Percentiles rank a stretch among this genome's conserved stretches.
These are phyloP conservation scores for Chlorella sorokiniana DNA, from an alignment of 139 green algal genomes.

Conservation along the genomic window DNA sequence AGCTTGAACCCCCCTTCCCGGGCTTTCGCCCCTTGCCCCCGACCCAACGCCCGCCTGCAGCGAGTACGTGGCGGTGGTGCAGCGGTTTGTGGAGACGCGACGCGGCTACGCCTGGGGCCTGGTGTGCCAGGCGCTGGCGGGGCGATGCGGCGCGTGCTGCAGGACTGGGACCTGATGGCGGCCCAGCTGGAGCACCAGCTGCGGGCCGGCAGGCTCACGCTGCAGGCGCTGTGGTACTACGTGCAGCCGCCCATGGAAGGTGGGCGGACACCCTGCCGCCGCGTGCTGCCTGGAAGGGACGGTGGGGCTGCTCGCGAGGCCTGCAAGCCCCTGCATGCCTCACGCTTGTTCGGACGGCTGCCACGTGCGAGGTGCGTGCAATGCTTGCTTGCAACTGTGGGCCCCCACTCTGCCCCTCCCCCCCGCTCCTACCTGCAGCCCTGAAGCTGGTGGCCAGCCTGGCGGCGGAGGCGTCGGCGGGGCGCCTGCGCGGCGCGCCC, in stretches of 20 bases:
- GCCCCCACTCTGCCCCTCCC: neutral
- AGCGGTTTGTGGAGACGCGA: conserved; percentile 85
- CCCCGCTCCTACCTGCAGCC: conserved; percentile 14
- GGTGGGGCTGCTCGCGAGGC: too few relatives aligned
- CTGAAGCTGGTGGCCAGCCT: conserved; percentile 75
- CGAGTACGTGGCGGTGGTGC: conserved; percentile 71
- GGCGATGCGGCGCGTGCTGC: conserved; percentile 68
- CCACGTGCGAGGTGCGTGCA: too few relatives aligned
- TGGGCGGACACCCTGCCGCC: neutral
- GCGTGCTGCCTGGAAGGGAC: too few relatives aligned
- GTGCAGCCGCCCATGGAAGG: conserved; percentile 63
- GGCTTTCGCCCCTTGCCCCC: neutral
- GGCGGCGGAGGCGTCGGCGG: conserved; percentile 50
- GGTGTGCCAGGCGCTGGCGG: conserved; percentile 80
- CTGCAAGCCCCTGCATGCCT: too few relatives aligned
- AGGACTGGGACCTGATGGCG: conserved; percentile 84
- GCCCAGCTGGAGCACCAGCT: conserved; percentile 88
- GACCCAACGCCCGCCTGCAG: too few relatives aligned
- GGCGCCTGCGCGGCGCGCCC: conserved; percentile 41
- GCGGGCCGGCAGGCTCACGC: conserved; percentile 61
- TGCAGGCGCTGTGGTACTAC: conserved; percentile 81
- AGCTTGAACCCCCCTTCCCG: neutral
- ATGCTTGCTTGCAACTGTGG: too few relatives aligned
- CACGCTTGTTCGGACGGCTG: too few relatives aligned
- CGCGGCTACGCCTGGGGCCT: conserved; percentile 52